Conservation (phyloP, 768 basidiomycete species). For the Tylopilus sp. region DNA sequence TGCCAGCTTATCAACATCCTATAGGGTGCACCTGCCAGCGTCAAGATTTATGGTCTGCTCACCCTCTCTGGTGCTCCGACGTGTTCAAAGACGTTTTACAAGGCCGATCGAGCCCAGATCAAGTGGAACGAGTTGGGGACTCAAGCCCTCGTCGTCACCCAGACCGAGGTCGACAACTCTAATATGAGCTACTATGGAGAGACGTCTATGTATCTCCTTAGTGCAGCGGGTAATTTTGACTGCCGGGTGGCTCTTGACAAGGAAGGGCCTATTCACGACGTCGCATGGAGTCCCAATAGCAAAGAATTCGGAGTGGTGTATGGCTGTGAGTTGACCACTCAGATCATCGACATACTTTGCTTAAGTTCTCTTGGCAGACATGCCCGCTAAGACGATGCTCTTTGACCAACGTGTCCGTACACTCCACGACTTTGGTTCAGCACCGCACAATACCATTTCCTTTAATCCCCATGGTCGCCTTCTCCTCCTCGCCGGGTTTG, state of each 20-base stretch:
- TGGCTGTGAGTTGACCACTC: slow-evolving; percentile 66
- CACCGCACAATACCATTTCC: slow-evolving; percentile 87
- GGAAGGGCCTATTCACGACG: slow-evolving; percentile 97
- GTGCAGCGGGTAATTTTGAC: slow-evolving; percentile 90
- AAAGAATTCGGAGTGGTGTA: slow-evolving; percentile 97
- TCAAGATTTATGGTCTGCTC: slow-evolving; percentile 79
- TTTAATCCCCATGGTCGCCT: slow-evolving; percentile 95
- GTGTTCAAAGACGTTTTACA: slow-evolving; percentile 91
- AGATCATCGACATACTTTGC: not conserved
- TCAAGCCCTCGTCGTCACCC: slow-evolving; percentile 85
- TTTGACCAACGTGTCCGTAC: slow-evolving; percentile 89
- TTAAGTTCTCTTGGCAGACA: slow-evolving; percentile 48
- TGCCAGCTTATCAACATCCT: not conserved
- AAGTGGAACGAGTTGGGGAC: slow-evolving; percentile 98
- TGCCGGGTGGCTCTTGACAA: slow-evolving; percentile 87
- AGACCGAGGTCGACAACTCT: slow-evolving; percentile 95
- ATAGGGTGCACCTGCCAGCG: slow-evolving; percentile 82
- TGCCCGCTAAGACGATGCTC: slow-evolving; percentile 91
- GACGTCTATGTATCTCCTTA: slow-evolving; percentile 90
- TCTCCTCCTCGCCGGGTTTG: slow-evolving; percentile 89
- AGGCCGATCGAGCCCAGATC: slow-evolving; percentile 88
- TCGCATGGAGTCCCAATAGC: slow-evolving; percentile 92
- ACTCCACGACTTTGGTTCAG: slow-evolving; percentile 86
- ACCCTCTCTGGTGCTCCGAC: slow-evolving; percentile 62
- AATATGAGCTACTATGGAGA: slow-evolving; percentile 99